These are phyloP conservation scores for Eimeria necatrix DNA, from an alignment of 169 alveolate genomes.

Conservation along the genomic window DNA sequence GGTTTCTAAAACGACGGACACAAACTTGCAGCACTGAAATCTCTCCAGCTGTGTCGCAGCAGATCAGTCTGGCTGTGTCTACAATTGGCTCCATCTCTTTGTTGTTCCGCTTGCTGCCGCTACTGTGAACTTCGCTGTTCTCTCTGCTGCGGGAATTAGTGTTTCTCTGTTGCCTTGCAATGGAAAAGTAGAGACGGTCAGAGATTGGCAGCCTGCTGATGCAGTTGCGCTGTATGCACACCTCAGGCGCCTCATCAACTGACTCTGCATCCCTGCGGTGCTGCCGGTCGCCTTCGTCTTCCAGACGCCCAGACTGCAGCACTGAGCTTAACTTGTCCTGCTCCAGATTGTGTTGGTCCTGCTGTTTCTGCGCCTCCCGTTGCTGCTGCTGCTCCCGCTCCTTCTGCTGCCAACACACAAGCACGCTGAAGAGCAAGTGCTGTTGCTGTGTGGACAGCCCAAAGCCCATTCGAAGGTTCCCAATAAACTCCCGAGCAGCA, in stretches of 20 bases:
- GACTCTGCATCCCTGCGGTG: background rate
- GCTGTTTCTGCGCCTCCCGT: background rate
- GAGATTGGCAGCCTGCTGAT: constrained; percentile 18
- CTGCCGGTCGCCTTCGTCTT: background rate
- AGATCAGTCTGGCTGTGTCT: background rate
- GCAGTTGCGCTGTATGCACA: constrained; percentile 43
- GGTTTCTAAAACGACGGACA: constrained; percentile 7
- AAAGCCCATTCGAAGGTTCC: constrained; percentile 6
- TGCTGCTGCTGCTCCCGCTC: background rate
- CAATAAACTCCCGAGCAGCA: background rate
- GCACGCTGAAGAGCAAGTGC: constrained; percentile 14
- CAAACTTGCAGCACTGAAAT: constrained; percentile 22
- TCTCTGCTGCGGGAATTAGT: constrained; percentile 6
- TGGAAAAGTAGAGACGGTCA: background rate
- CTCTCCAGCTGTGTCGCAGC: constrained; percentile 46
- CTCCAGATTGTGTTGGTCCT: background rate
- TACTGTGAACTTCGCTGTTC: background rate
- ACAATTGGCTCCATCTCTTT: background rate
- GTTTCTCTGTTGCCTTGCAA: constrained; percentile 5
- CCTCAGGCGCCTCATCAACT: background rate
- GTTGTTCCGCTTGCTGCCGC: background rate
- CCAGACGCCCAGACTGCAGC: background rate
- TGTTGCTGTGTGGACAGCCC: constrained; percentile 1
- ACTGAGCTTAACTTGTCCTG: background rate
- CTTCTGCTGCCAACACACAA: constrained; percentile 11